phyloP scores from a whole-genome alignment of 495 filamentous ascomycete species.

The Haplographium delicatum region DNA sequence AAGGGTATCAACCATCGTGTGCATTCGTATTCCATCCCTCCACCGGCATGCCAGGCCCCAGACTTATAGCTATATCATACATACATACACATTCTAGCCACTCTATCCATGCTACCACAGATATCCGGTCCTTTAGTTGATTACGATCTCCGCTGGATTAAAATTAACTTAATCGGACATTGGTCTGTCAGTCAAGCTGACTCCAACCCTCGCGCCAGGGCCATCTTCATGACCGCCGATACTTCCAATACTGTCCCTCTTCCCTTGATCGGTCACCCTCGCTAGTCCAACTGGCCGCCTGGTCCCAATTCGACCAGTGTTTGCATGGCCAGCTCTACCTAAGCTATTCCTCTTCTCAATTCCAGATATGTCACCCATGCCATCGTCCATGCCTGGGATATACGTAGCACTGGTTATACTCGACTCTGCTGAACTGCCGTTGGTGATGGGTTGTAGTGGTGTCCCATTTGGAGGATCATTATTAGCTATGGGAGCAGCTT shows the following conservation, averaged over 20 bases:
- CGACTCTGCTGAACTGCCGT: constrained; percentile 22
- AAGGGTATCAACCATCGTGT: no score
- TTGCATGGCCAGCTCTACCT: constrained; percentile 34
- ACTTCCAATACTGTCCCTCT: constrained; percentile 35
- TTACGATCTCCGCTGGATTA: neutral
- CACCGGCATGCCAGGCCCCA: no score
- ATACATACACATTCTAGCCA: neutral
- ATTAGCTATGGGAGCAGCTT: constrained; percentile 23
- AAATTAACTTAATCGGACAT: constrained; percentile 63
- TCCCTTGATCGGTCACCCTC: constrained; percentile 31
- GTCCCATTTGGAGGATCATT: constrained; percentile 18
- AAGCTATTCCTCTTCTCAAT: constrained; percentile 47
- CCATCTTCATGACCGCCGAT: constrained; percentile 21
- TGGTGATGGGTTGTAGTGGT: constrained; percentile 31
- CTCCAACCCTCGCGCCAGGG: constrained; percentile 43
- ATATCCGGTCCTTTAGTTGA: neutral
- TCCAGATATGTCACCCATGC: constrained; percentile 30
- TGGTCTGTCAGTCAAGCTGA: constrained; percentile 75
- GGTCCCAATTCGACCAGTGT: constrained; percentile 25
- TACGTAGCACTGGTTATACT: constrained; percentile 16
- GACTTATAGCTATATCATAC: no score
- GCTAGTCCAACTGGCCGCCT: constrained; percentile 28
- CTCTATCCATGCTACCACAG: neutral
- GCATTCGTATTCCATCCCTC: no score
- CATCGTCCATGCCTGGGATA: constrained; percentile 24